These are phyloP conservation scores for Lasiodiplodia sp. DNA, from an alignment of 2,329 filamentous ascomycete genomes.

Conservation along the genomic window DNA sequence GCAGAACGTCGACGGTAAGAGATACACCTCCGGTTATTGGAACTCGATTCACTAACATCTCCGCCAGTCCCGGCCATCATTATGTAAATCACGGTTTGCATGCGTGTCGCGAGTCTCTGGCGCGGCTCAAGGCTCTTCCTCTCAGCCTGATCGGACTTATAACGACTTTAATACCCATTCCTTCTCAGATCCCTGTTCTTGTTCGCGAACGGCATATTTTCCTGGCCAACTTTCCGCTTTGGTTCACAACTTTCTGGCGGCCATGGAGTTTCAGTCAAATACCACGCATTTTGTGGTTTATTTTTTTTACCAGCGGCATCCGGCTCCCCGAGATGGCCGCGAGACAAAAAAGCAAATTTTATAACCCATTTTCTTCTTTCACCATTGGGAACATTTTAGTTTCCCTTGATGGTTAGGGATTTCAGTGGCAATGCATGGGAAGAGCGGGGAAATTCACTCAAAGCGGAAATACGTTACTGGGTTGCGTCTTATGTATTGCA, in stretches of 20 bases:
- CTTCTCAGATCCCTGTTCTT: constrained; percentile 2
- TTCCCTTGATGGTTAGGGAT: constrained; percentile 8
- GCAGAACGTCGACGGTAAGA: constrained; percentile 80
- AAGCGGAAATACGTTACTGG: constrained; percentile 16
- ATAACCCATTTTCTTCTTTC: constrained; percentile 8
- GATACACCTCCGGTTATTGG: background rate
- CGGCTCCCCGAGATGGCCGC: constrained; percentile 12
- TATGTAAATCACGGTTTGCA: constrained; percentile 46
- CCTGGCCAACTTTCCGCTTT: background rate
- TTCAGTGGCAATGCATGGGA: constrained; percentile 17
- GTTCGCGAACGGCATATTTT: constrained; percentile 4
- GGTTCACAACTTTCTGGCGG: constrained; percentile 5
- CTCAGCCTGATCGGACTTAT: constrained; percentile 14
- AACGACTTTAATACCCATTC: constrained; percentile 29
- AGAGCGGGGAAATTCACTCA: constrained; percentile 12
- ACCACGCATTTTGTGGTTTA: constrained; percentile 1
- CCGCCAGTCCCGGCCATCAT: constrained; percentile 53
- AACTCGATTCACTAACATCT: constrained; percentile 33
- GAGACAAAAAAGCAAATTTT: constrained; percentile 19
- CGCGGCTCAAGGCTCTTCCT: constrained; percentile 3
- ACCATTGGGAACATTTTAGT: background rate
- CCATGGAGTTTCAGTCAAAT: constrained; percentile 14
- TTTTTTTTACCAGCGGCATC: background rate
- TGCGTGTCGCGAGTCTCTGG: constrained; percentile 1
- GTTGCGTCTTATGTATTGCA: constrained; percentile 25